Evolutionary conservation across 768 basidiomycete genomes (phyloP), one percentile per base, ranked within the genome.

Genomic region (Kwoniella dendrophila): DNA sequence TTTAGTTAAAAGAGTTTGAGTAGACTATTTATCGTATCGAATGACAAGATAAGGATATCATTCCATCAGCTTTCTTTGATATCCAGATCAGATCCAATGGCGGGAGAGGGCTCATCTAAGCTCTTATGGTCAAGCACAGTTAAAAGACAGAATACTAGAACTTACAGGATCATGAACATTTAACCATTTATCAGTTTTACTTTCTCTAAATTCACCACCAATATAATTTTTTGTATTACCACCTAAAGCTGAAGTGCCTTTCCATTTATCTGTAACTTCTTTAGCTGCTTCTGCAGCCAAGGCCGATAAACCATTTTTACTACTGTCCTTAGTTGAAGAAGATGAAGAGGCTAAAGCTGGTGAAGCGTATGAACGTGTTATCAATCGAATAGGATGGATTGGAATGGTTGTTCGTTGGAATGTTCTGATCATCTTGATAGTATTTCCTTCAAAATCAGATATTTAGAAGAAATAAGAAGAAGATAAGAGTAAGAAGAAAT

Each of bases 181-280:
- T 63, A 91, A 85, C 89, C 90, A 97, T 62, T 88, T 83, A 1
- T 83, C 79, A 20, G 89, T 80, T 71, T 85, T 85, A 81, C 90
- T 92, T 70, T 94, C 89, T 8, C 88, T 83, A 71, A 93, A 98
- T 80, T 92, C 84, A 8, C 94, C 95, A 12, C 86, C 89, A 61
- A 97, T 90, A 79, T 88, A 92, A 78, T 92, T 93, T 84, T 90
- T 93, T 59, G 93, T 93, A 63, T 83, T 87, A 29, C 85, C 88
- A n/a, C 94, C 94, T 12, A 86, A 84, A 24, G 88, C 87, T 60
- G 84, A 89, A 2, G 94, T 94, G 41, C 94, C 94, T 66, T 87
- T 87, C 91, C 92, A 97, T 45, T 65, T 65, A 3, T 66, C 60
- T 22, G 59, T 59, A 33, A 76, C 70, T 34, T 76, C 66, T 34